Base-by-base conservation (phyloP, 2,329 filamentous ascomycete species). In the Cytospora paraplurivora region DNA sequence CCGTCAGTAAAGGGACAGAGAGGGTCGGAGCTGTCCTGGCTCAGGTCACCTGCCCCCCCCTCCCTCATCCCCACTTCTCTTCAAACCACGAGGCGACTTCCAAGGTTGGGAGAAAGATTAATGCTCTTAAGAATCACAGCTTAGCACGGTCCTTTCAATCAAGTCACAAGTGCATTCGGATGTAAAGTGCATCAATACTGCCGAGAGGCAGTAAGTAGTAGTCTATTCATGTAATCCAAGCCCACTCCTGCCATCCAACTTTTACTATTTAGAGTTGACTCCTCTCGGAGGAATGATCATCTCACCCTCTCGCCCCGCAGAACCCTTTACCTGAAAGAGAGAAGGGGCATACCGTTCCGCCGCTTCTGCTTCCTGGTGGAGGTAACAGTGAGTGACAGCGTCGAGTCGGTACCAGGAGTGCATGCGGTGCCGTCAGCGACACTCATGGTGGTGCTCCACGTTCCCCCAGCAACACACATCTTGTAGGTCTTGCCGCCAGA, bases 351-450 rank as follows among this genome's bases (percentile, higher is more conserved):
- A 7, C 57, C 51, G 35, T 50, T 54, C 50, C 62, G 8, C n/a
- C 17, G 6, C 41, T 5, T n/a, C 44, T 27, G 59, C 54, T 56
- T 63, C 47, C 59, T 57, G 19, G 53, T 51, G 35, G 54, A 27
- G 21, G 62, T 62, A 17, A 59, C 56, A 37, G 69, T 68, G 34
- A 74, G 70, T 61, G 66, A 72, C 33, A 27, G 27, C 27, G 54
- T 62, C n/a, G 67, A 68, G 50, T 27, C 27, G 27, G 65, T 63
- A 8, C 68, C 69, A 0, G 69, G 68, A 34, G 71, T 72, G 1
- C 75, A 73, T 1, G 72, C 70, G 1, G 64, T 66, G 21, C 64
- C 64, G 13, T 62, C 21, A 10, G 64, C 70, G 69, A 84, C 82
- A 63, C 81, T 47, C 64, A 66, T 66, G 38, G 62, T 33, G 62